Evolutionary conservation across 2,329 filamentous ascomycete genomes (phyloP).

Genomic region (Botryotinia narcissicola): DNA sequence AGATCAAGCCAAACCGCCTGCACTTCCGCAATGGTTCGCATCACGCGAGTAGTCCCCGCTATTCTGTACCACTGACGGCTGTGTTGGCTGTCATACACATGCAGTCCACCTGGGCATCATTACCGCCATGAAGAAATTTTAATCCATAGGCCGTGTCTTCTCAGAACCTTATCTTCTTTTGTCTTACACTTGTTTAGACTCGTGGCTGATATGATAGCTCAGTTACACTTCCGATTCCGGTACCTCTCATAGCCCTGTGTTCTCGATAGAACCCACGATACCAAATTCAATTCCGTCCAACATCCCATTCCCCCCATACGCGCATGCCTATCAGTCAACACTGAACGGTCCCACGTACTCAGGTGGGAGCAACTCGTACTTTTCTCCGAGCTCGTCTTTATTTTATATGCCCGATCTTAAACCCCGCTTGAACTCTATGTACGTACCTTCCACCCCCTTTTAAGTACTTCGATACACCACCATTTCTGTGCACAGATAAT

Average conservation of each 20-base stretch:
- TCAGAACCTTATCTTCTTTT: constrained; percentile 33
- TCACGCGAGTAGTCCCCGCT: constrained; percentile 37
- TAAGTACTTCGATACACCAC: constrained; percentile 26
- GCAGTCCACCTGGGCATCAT: constrained; percentile 33
- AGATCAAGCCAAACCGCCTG: constrained; percentile 28
- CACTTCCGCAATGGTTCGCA: constrained; percentile 28
- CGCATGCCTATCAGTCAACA: constrained; percentile 35
- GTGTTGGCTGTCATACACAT: constrained; percentile 36
- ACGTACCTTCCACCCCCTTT: constrained; percentile 28
- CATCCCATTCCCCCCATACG: constrained; percentile 35
- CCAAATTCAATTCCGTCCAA: constrained; percentile 35
- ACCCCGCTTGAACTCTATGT: constrained; percentile 37
- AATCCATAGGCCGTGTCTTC: constrained; percentile 21
- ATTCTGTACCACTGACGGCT: constrained; percentile 31
- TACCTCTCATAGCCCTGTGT: constrained; percentile 38
- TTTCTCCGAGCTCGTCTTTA: constrained; percentile 32
- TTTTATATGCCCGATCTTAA: constrained; percentile 40
- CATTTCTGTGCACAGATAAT: constrained; percentile 31
- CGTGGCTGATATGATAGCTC: constrained; percentile 37
- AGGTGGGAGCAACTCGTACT: constrained; percentile 35
- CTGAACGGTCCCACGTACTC: constrained; percentile 37
- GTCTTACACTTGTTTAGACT: constrained; percentile 32
- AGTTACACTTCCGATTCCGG: constrained; percentile 38
- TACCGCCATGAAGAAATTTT: constrained; percentile 25
- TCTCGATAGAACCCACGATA: constrained; percentile 36